Base-by-base conservation (phyloP, 768 basidiomycete genomes). In the Russula foetens region DNA sequence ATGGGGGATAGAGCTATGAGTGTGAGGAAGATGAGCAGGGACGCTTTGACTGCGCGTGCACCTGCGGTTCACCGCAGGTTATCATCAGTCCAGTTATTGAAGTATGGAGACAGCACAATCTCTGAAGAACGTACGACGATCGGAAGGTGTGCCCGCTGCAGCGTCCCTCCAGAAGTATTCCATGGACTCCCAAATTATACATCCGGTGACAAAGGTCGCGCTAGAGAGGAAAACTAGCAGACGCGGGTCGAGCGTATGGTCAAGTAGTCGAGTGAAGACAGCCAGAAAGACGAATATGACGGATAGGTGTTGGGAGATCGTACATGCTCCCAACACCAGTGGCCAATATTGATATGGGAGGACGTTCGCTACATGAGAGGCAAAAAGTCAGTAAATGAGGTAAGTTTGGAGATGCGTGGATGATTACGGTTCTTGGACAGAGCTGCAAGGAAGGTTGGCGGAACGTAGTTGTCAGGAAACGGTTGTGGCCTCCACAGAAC, bases 1-100 rank as follows among this genome's bases (percentile, higher is more conserved):
- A 98, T 89, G 15, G 97, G 97, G 3, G 94, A 87, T 56, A 98
- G 78, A 17, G 93, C 86, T 76, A 97, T 84, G 61, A 99, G 80
- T 7, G 90, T 83, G 24, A 97, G 80, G 69, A 96, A 90, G 65
- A 95, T 88, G 60, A 98, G 78, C 46, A 98, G 78, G 7, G 88
- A 87, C 4, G 91, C 90, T 69, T 90, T 92, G 63, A 88, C 69
- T 1, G 82, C 76, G 69, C 88, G 89, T 44, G 87, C 78, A 63
- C 83, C 89, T 92, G 21, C 21, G n/a, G n/a, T n/a, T n/a, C n/a
- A 11, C 9, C 35, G 14, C 35, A 35, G 9, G 35, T 35, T 12
- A 11, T n/a, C n/a, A n/a, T n/a, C n/a, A n/a, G n/a, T n/a, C n/a
- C n/a, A n/a, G n/a, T n/a, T n/a, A n/a, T 48, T 14, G 17, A 26